Percentiles rank a stretch among this genome's conserved stretches.
Conservation (phyloP, 805 yeast species). For the Myxozyma neotropica region DNA sequence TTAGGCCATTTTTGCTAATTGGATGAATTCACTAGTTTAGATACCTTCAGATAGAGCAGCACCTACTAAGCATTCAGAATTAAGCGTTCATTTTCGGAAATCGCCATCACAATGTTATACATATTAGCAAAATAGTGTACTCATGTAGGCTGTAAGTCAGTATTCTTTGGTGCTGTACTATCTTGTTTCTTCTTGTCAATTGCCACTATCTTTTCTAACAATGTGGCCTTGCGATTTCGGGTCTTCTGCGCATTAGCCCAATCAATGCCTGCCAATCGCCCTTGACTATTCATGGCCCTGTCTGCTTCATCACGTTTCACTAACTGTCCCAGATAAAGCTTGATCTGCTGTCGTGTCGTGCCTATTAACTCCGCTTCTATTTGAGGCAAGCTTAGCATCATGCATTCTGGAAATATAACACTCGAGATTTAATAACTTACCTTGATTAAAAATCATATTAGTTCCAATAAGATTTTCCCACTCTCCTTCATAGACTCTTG, state of each 20-base stretch:
- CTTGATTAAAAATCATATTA: constrained; percentile 26
- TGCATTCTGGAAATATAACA: neutral
- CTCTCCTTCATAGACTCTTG: constrained; percentile 30
- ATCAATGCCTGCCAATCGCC: constrained; percentile 16
- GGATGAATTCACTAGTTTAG: too few species aligned
- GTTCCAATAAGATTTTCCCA: constrained; percentile 32
- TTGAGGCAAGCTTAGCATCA: neutral
- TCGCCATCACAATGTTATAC: too few species aligned
- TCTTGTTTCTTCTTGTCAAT: constrained; percentile 12
- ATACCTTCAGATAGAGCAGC: too few species aligned
- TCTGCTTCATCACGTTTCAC: constrained; percentile 14
- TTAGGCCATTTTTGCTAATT: too few species aligned
- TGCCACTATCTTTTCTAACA: constrained; percentile 19
- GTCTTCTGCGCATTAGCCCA: constrained; percentile 19
- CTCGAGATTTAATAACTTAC: neutral
- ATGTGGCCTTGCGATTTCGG: constrained; percentile 5
- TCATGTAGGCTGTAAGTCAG: too few species aligned
- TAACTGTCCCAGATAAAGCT: constrained; percentile 21
- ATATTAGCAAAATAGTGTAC: too few species aligned
- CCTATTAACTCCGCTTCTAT: constrained; percentile 25
- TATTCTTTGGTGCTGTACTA: too few species aligned
- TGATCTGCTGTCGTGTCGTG: constrained; percentile 21
- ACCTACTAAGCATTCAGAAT: too few species aligned
- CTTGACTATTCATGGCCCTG: constrained; percentile 3
- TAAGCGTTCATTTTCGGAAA: too few species aligned